Evolutionary conservation across 1,284 basidiomycete genomes (phyloP), one percentile per base, ranked within the genome.

Genomic region (Ganoderma multipileum): DNA sequence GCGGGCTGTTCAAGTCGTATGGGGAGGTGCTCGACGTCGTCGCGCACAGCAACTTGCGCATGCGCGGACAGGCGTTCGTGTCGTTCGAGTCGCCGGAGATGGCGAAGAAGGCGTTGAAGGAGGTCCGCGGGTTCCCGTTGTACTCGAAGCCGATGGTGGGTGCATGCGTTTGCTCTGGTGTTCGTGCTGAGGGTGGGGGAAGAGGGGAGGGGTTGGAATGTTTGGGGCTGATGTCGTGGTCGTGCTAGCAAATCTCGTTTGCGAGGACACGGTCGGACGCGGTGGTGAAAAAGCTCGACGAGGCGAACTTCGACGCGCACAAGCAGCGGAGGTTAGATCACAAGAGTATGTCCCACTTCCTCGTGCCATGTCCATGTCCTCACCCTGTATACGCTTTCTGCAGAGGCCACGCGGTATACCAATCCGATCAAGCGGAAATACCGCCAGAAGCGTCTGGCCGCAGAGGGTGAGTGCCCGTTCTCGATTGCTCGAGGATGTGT

Each of bases 51-150:
- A 99, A 98, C 83, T 81, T 98, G 70, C 90, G 97, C 41, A 99
- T 99, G 98, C 88, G 98, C 52, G 97, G 97, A 14, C 97, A 99
- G 82, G 97, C 97, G 6, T 99, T 99, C 77, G 94, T 99, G 23
- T 95, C 95, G 39, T 98, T 99, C 80, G 87, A 87, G 70, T 89
- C 91, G 62, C 85, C 89, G 63, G 92, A 97, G 68, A 87, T 89
- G 65, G 97, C 97, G 39, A 87, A 88, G 76, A 94, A 93, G 79
- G 97, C 97, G 6, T 85, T 94, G 86, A 93, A 89, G 81, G 97
- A 99, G 80, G 96, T 98, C 47, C 88, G 91, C 68, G 91, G 95
- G 61, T 99, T 99, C 79, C 97, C 97, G 8, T 81, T 99, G 39
- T 99, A 99, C 79, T 95, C 95, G 9, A 98, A 98, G 79, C 95